A percentile compares a stretch with the other conserved stretches of the same genome.
These are phyloP conservation scores for Thelephora aurantiotincta DNA, from an alignment of 768 basidiomycete species.

Conservation along the genomic window DNA sequence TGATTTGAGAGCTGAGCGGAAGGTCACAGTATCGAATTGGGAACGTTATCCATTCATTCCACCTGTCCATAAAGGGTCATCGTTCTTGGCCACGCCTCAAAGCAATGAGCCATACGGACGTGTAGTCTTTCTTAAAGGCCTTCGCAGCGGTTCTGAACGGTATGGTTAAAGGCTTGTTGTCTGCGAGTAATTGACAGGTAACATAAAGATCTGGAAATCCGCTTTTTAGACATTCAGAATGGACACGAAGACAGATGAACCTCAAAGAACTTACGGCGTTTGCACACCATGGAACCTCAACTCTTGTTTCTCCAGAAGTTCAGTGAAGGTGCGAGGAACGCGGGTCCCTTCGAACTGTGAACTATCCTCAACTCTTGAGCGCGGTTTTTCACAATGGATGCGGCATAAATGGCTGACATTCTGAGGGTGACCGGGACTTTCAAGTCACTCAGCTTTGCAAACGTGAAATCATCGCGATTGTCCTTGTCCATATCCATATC, in stretches of 20 bases:
- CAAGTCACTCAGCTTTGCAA: conserved; percentile 81
- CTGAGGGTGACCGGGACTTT: conserved; percentile 80
- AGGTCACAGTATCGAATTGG: conserved; percentile 91
- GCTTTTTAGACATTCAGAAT: conserved; percentile 25
- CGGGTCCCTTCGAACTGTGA: conserved; percentile 80
- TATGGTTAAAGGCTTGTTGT: conserved; percentile 87
- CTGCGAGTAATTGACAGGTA: conserved; percentile 81
- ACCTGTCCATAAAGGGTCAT: conserved; percentile 28
- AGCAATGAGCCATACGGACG: conserved; percentile 27
- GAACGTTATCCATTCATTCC: conserved; percentile 92
- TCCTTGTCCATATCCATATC: conserved; percentile 46
- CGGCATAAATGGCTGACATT: conserved; percentile 32
- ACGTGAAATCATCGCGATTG: conserved; percentile 80
- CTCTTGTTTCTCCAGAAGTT: conserved; percentile 74
- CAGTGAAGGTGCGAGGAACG: conserved; percentile 55
- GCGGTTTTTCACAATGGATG: background rate
- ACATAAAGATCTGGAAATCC: conserved; percentile 88
- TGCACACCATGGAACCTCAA: conserved; percentile 74
- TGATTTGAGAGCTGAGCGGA: conserved; percentile 78
- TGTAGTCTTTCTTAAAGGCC: conserved; percentile 73
- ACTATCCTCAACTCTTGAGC: conserved; percentile 22
- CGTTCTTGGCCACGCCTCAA: conserved; percentile 1
- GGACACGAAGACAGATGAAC: conserved; percentile 3
- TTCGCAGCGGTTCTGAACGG: conserved; percentile 89
- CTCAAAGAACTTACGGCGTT: conserved; percentile 38